Percentiles rank a stretch among this genome's conserved stretches.
Conservation (phyloP, 1,284 basidiomycete species). For the Melampsora larici-populina region DNA sequence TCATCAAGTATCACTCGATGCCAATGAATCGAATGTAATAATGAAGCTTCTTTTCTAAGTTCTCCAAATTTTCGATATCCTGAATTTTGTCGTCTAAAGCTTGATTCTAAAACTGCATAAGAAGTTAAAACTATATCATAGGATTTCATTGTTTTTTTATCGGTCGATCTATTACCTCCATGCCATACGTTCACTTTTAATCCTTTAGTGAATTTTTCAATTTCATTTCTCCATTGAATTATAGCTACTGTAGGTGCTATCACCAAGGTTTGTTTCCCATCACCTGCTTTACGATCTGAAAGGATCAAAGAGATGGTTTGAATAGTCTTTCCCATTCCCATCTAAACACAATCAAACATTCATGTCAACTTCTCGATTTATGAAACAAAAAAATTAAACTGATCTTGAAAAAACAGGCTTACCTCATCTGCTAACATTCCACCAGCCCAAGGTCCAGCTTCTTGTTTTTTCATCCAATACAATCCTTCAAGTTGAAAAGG, state of each 20-base stretch:
- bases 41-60: constrained; percentile 82
- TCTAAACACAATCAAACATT: constrained; percentile 4
- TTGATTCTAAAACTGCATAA: constrained; percentile 79
- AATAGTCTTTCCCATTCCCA: constrained; percentile 44
- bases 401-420: constrained; percentile 72
- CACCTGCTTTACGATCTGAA: constrained; percentile 35
- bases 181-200: constrained; percentile 81
- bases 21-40: constrained; percentile 83
- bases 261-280: constrained; percentile 40
- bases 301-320: constrained; percentile 42
- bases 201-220: constrained; percentile 60
- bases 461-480: constrained; percentile 93
- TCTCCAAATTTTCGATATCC: constrained; percentile 84
- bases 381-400: constrained; percentile 47
- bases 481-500: constrained; percentile 84
- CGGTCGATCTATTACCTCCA: constrained; percentile 62
- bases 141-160: constrained; percentile 69
- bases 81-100: constrained; percentile 84
- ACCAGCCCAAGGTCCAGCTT: constrained; percentile 79
- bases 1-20: constrained; percentile 72
- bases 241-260: constrained; percentile 73
- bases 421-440: constrained; percentile 69
- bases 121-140: constrained; percentile 69
- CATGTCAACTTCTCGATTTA: neutral
- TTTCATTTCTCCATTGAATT: constrained; percentile 98